A percentile compares a stretch with the other conserved stretches of the same genome.
Evolutionary conservation across 73 alveolate species (phyloP).

Genomic region (Loxodes magnus): DNA sequence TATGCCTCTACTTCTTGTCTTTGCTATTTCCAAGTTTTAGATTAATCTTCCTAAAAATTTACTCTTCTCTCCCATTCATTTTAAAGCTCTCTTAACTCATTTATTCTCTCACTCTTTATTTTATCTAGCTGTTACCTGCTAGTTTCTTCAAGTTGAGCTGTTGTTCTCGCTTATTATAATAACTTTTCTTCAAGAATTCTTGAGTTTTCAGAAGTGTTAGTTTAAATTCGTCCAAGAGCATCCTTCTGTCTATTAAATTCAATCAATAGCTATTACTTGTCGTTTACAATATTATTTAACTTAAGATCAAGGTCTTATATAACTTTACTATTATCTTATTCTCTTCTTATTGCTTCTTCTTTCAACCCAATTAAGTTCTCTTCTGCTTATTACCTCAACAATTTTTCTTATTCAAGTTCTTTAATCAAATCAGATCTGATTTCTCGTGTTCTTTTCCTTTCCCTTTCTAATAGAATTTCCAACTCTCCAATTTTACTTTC

Average conservation of each 20-base stretch:
- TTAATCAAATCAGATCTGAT: conserved; percentile 17
- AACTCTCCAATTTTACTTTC: conserved; percentile 23
- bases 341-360: conserved; percentile 31
- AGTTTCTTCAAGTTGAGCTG: conserved; percentile 22
- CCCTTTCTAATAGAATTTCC: conserved; percentile 24
- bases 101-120: conserved; percentile 13
- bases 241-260: conserved; percentile 22
- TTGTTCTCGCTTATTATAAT: conserved; percentile 8
- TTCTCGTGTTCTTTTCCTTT: conserved; percentile 13
- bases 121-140: conserved; percentile 12
- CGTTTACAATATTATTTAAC: conserved; percentile 11
- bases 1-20: no score
- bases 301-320: conserved; percentile 16
- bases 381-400: conserved; percentile 21
- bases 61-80: background rate
- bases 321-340: conserved; percentile 11
- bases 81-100: background rate
- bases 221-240: background rate
- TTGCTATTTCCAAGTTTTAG: no score
- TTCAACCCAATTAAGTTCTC: conserved; percentile 13
- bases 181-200: conserved; percentile 25
- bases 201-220: conserved; percentile 11
- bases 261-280: conserved; percentile 13
- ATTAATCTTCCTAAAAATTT: no score
- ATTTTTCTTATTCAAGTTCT: conserved; percentile 30